phyloP scores from a whole-genome alignment of 2,329 filamentous ascomycete genomes.

The Dichotomopilus funicola region DNA sequence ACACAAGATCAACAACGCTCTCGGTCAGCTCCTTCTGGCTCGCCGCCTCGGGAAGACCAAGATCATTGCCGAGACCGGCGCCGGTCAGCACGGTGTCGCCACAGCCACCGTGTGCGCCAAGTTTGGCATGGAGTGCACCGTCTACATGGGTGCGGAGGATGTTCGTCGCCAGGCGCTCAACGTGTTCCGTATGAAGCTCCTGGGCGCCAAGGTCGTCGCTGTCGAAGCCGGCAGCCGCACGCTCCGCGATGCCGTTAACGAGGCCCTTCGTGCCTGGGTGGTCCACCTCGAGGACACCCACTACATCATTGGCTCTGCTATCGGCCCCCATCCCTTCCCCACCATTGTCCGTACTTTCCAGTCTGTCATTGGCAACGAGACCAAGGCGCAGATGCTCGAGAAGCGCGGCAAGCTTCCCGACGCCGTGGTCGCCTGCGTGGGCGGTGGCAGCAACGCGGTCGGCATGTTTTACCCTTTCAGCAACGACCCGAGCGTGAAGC shows the following conservation, averaged over 20 bases:
- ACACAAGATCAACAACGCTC: constrained; percentile 99
- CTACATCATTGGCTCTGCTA: constrained; percentile 97
- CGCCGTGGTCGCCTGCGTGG: constrained; percentile 92
- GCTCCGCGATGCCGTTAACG: constrained; percentile 84
- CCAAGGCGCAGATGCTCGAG: constrained; percentile 82
- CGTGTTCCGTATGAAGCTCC: constrained; percentile 95
- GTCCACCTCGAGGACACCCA: constrained; percentile 88
- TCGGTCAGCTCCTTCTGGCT: constrained; percentile 87
- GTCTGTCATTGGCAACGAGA: constrained; percentile 91
- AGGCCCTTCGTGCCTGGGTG: constrained; percentile 91
- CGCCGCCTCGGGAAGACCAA: constrained; percentile 84
- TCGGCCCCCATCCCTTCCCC: constrained; percentile 95
- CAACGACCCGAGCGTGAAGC: constrained; percentile 74
- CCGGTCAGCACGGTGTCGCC: constrained; percentile 94
- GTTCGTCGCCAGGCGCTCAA: constrained; percentile 93
- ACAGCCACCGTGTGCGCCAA: constrained; percentile 97
- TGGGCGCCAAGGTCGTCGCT: constrained; percentile 86
- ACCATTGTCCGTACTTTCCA: constrained; percentile 98
- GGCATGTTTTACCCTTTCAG: constrained; percentile 99
- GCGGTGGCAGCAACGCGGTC: constrained; percentile 87
- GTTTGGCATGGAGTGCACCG: constrained; percentile 95
- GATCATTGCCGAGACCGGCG: constrained; percentile 97
- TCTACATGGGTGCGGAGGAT: constrained; percentile 98
- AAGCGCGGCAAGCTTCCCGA: constrained; percentile 86
- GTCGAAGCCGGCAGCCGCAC: constrained; percentile 86